Evolutionary conservation across 2,329 filamentous ascomycete species (phyloP).

Genomic region (Venturia asperata): DNA sequence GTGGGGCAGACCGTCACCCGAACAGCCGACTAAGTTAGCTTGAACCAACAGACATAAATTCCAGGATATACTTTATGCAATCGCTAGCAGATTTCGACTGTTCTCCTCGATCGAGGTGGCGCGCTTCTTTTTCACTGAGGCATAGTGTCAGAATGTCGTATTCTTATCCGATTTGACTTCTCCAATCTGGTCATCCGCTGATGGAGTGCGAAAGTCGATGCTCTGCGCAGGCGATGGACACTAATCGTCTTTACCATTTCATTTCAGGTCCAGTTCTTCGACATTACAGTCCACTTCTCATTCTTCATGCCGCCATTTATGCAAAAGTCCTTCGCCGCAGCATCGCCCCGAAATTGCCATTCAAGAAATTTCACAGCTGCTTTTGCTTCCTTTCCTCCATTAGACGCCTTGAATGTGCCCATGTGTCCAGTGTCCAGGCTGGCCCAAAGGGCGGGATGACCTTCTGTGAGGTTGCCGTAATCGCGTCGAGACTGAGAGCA

Average conservation of each 20-base stretch:
- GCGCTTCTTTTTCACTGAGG: too few species aligned
- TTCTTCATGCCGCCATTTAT: slow-evolving; percentile 4
- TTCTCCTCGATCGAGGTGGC: too few species aligned
- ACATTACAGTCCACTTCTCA: slow-evolving; percentile 19
- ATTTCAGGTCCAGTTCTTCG: slow-evolving; percentile 2
- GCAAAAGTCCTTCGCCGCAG: slow-evolving; percentile 13
- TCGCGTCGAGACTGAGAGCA: slow-evolving; percentile 8
- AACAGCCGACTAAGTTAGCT: not conserved
- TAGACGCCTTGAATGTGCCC: slow-evolving; percentile 17
- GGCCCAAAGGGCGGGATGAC: slow-evolving; percentile 12
- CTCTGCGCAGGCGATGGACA: too few species aligned
- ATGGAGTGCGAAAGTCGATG: too few species aligned
- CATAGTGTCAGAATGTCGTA: too few species aligned
- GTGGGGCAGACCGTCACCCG: not conserved
- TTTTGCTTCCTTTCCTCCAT: slow-evolving; percentile 18
- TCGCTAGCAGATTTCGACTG: too few species aligned
- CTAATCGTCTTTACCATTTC: not conserved
- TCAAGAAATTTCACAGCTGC: slow-evolving; percentile 17
- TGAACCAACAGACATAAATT: too few species aligned
- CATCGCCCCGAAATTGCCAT: slow-evolving; percentile 16
- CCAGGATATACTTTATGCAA: too few species aligned
- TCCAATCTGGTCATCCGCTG: not conserved
- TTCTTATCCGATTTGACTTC: not conserved
- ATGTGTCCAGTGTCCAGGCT: slow-evolving; percentile 18
- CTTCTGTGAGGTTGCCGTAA: slow-evolving; percentile 13